Base-by-base conservation (phyloP, 768 basidiomycete genomes). In the Amanita rubescens region DNA sequence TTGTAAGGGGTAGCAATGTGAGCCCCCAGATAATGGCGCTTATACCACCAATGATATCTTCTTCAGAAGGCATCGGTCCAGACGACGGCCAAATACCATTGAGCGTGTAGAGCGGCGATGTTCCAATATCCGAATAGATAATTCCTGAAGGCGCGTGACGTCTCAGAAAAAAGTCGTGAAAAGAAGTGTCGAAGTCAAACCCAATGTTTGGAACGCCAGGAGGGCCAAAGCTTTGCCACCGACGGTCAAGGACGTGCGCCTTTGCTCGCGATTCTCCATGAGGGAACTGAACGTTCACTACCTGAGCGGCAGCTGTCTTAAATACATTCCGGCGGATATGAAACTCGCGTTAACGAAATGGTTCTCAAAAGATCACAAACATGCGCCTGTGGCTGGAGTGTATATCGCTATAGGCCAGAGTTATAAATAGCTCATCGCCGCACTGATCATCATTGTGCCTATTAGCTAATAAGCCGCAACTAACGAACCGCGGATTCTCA, bases 11-110 rank as follows among this genome's bases (percentile, higher is more conserved):
- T 15, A 84, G 57, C 24, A 85, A 66, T 0, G 81, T 80, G 33
- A 87, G 62, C 3, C 82, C 66, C 84, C 83, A 86, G 30, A 86
- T 60, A 52, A 86, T 84, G 22, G 82, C 81, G 55, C 76, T 79
- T 42, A 85, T 58, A 3, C 78, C 79, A 1, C 84, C 84, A 48
- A 87, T 77, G 12, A 84, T 65, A 61, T 85, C 84, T 55, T 87
- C 84, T 49, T 69, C 58, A 0, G 75, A 65, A 0, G 83, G 84
- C 0, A 70, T 61, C 14, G 72, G 70, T 0, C 76, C 76, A 5
- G 59, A 53, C 0, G 77, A 35, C 4, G 80, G 72, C 77, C 81
- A 86, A 12, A 86, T 76, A 8, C 82, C 82, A 59, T 84, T 84
- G 20, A 85, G 62, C 2, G 80, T 77, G 63, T 86, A 86, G 14